A percentile compares a stretch with the other conserved stretches of the same genome.
These are phyloP conservation scores for Oryza glaberrima DNA, from an alignment of 176 grass and related monocot species.

Conservation along the genomic window DNA sequence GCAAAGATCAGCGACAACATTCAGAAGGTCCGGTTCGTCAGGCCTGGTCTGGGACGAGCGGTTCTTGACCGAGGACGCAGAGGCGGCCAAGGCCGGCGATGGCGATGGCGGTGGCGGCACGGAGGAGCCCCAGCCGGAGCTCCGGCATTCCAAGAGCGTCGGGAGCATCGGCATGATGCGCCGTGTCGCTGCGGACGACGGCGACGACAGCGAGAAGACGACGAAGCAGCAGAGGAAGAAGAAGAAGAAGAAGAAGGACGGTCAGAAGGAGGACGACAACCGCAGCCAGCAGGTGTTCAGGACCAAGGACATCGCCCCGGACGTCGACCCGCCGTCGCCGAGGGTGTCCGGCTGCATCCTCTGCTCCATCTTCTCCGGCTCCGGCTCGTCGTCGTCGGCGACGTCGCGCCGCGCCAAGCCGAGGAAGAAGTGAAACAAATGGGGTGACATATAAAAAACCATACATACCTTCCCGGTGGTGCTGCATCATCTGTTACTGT, in stretches of 20 bases:
- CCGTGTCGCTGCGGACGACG: not conserved
- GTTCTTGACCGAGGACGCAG: conserved; percentile 53
- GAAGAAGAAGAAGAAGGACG: conserved; percentile 30
- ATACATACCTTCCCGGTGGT: not conserved
- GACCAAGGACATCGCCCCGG: conserved; percentile 59
- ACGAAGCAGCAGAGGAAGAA: not conserved
- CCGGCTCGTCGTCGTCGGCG: not conserved
- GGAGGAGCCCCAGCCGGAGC: conserved; percentile 45
- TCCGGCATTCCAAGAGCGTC: conserved; percentile 69
- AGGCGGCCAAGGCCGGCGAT: conserved; percentile 35
- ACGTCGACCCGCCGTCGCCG: conserved; percentile 78
- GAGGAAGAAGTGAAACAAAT: conserved; percentile 42
- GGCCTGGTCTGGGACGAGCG: conserved; percentile 81
- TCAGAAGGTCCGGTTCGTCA: conserved; percentile 86
- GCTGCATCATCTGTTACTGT: conserved; percentile 12
- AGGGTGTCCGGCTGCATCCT: conserved; percentile 77
- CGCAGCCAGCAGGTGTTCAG: conserved; percentile 54
- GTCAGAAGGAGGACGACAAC: conserved; percentile 30
- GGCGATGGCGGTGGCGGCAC: not conserved
- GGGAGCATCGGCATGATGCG: conserved; percentile 59
- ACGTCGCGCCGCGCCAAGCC: conserved; percentile 40
- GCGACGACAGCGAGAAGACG: conserved; percentile 29
- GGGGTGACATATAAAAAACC: not conserved
- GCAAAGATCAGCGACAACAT: conserved; percentile 83
- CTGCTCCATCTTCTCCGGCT: conserved; percentile 64